phyloP scores from a whole-genome alignment of 2,329 filamentous ascomycete species.

The Fusarium sp. region DNA sequence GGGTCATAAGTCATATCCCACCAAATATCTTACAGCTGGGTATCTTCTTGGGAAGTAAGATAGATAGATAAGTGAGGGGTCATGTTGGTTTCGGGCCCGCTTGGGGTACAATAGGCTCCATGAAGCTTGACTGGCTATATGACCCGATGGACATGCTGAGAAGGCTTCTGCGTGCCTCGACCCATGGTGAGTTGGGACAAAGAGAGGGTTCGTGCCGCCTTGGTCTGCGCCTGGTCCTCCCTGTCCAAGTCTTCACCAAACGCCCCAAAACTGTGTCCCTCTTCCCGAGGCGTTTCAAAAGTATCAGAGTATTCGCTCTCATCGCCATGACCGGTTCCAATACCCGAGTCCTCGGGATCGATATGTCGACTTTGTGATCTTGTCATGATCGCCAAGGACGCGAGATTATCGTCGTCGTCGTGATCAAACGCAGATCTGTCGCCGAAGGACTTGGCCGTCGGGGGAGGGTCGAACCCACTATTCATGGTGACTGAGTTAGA shows the following conservation, averaged over 20 bases:
- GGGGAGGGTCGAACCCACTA: constrained; percentile 50
- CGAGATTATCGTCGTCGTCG: constrained; percentile 57
- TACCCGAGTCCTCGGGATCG: constrained; percentile 55
- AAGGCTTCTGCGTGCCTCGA: constrained; percentile 36
- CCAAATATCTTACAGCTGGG: constrained; percentile 26
- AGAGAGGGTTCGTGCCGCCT: constrained; percentile 73
- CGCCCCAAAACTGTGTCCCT: constrained; percentile 56
- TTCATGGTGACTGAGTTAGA: constrained; percentile 53
- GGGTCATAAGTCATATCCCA: constrained; percentile 39
- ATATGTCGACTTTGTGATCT: constrained; percentile 35
- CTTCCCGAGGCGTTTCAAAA: constrained; percentile 67
- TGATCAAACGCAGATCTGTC: constrained; percentile 59
- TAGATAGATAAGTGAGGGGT: constrained; percentile 1
- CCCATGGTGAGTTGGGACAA: constrained; percentile 70
- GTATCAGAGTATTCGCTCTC: constrained; percentile 62
- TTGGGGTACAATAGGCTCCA: background rate
- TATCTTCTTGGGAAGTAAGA: constrained; percentile 15
- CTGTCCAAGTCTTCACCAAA: constrained; percentile 61
- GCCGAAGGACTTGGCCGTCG: constrained; percentile 54
- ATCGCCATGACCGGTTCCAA: constrained; percentile 55
- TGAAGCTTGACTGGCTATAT: constrained; percentile 35
- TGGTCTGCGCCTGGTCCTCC: constrained; percentile 59
- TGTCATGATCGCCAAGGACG: constrained; percentile 32
- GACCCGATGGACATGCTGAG: constrained; percentile 45
- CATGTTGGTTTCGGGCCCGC: background rate